Conservation (phyloP, 2,329 filamentous ascomycete species). For the Penicillium olsonii region DNA sequence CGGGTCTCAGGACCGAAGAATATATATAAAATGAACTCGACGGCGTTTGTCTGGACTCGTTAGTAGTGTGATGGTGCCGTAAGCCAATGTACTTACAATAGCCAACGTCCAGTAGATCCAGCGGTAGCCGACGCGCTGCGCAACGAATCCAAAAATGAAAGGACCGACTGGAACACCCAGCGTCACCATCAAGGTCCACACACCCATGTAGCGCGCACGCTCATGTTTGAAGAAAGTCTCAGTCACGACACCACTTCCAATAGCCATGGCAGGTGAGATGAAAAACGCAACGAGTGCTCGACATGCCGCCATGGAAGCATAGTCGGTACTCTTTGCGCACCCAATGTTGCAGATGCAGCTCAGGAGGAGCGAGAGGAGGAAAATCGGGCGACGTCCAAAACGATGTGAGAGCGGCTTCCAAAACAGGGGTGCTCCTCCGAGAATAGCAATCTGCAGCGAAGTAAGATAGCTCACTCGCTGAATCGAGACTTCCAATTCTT, state of each 20-base stretch:
- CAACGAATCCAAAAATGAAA: constrained; percentile 47
- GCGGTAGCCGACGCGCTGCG: constrained; percentile 54
- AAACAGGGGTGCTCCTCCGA: constrained; percentile 56
- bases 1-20: constrained; percentile 58
- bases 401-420: constrained; percentile 59
- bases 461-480: constrained; percentile 57
- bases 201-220: constrained; percentile 55
- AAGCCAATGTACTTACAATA: constrained; percentile 45
- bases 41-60: constrained; percentile 50
- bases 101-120: constrained; percentile 63
- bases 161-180: constrained; percentile 47
- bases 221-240: constrained; percentile 60
- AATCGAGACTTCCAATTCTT: constrained; percentile 52
- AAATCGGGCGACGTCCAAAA: constrained; percentile 58
- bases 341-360: constrained; percentile 55
- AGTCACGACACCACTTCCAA: constrained; percentile 58
- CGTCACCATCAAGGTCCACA: constrained; percentile 57
- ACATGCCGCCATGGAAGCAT: constrained; percentile 53
- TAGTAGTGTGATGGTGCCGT: constrained; percentile 1
- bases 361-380: constrained; percentile 53
- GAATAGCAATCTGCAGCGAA: constrained; percentile 56
- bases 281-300: constrained; percentile 56
- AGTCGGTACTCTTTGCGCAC: constrained; percentile 53
- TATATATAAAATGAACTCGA: constrained; percentile 57
- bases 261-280: constrained; percentile 53